Evolutionary conservation across 2,329 filamentous ascomycete genomes (phyloP), one percentile per base, ranked within the genome.

Genomic region (Arthrobotrys sinensis): DNA sequence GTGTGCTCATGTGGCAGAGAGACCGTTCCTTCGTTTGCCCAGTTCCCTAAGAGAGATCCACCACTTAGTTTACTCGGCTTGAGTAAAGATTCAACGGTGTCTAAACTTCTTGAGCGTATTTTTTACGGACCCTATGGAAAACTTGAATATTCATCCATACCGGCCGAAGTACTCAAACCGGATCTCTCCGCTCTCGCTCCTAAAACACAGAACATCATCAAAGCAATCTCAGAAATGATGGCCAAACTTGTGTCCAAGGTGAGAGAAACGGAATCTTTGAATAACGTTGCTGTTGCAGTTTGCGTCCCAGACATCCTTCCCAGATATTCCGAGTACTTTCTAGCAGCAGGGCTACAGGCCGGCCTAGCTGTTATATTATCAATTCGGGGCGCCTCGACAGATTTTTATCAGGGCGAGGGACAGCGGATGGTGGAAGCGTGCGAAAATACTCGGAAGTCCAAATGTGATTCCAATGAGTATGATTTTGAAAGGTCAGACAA

Each of bases 111-210:
- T 19, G 21, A 50, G n/a, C 46, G 46, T 4, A 12, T 50, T 50
- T 28, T 50, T 28, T 50, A 50, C 46, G 46, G 46, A 10, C 46
- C 1, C 5, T 28, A 28, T 28, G 21, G 6, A 10, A 28, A 50
- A 50, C 19, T 28, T 28, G 21, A 28, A 50, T 50, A 1, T 50
- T 50, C 46, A 50, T 2, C 46, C 11, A 28, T 50, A 28, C 46
- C 46, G 21, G 14, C 46, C 21, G 46, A 50, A 50, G 46, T 50
- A 50, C 46, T 50, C 46, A 57, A 11, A 57, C 52, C 52, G 12
- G 52, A 57, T 38, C 28, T 57, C 28, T 57, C 52, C 28, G n/a
- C 52, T 38, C 52, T 57, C 34, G 32, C 52, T 40, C 52, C 52
- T 21, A 11, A 57, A 38, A 57, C 34, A 38, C 28, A 38, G 32